These are phyloP conservation scores for Fusarium beomiforme DNA, from an alignment of 2,329 filamentous ascomycete species.

Conservation along the genomic window DNA sequence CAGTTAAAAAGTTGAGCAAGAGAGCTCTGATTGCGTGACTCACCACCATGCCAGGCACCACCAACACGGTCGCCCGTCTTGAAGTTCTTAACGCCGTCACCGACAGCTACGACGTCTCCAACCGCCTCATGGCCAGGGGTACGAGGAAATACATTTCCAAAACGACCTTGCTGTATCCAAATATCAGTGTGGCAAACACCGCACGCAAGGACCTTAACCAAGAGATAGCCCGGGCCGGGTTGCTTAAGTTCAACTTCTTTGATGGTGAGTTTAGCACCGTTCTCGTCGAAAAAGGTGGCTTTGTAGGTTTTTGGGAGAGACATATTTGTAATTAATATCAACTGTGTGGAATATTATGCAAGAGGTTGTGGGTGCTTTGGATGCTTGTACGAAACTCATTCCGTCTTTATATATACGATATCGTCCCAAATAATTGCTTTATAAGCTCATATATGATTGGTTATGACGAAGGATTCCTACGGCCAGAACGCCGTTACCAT, in stretches of 20 bases:
- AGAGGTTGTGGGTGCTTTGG: no score
- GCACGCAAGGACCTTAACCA: slow-evolving; percentile 76
- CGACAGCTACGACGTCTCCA: slow-evolving; percentile 71
- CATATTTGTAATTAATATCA: slow-evolving; percentile 37
- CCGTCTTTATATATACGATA: not conserved
- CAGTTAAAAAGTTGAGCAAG: accelerated
- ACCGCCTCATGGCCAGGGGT: slow-evolving; percentile 77
- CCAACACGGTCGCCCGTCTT: slow-evolving; percentile 73
- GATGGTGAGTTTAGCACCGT: slow-evolving; percentile 62
- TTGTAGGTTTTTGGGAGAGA: slow-evolving; percentile 72
- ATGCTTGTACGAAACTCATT: no score
- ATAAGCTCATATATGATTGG: not conserved
- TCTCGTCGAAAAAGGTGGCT: slow-evolving; percentile 67
- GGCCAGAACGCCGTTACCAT: accelerated
- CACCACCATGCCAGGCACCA: slow-evolving; percentile 49
- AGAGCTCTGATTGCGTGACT: not conserved
- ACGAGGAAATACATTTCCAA: slow-evolving; percentile 67
- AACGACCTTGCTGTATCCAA: slow-evolving; percentile 55
- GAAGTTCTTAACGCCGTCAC: slow-evolving; percentile 65
- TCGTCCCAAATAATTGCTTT: accelerated
- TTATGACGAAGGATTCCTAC: accelerated
- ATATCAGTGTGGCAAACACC: slow-evolving; percentile 76
- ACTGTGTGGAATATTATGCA: no score
- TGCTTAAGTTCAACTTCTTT: slow-evolving; percentile 67
- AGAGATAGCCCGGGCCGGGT: slow-evolving; percentile 66